Base-by-base conservation (phyloP, 306 rosid species). In the Glycine latifolia region DNA sequence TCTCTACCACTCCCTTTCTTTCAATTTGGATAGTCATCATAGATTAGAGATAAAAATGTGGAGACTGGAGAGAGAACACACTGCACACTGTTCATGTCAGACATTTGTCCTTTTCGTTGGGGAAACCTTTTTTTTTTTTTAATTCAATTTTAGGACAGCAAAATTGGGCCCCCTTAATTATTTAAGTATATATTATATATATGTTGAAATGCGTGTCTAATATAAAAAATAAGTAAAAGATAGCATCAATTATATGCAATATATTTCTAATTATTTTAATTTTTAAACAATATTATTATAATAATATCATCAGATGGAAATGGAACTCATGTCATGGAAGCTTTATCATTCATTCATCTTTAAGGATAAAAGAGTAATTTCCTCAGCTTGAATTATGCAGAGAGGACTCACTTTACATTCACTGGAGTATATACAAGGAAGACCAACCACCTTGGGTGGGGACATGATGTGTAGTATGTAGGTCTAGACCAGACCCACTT, bases 371-470 rank as follows among this genome's bases (percentile, higher is more conserved):
- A 43, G 46, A 60, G 60, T 33, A 37, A 67, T 53, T 52, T 76
- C 79, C 69, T 70, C 50, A 47, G 14, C n/a, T 54, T 52, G 8
- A 78, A 82, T 73, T 50, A 78, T 73, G 70, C 14, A 78, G 70
- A 35, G 84, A 46, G 71, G 77, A 41, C 11, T n/a, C n/a, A 49
- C 11, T 63, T 31, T 2, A 41, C 33, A 70, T 65, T 73, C 61
- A 46, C 6, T 59, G 71, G 79, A 78, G 71, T 61, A 79, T 82
- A 10, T 60, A 86, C 85, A 82, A 14, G 62, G 56, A 56, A 48
- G 82, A 78, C 49, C 70, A 74, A 73, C 71, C 48, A 17, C 10
- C 78, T 44, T 15, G 13, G 63, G 61, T 67, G 56, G 73, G 44
- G 35, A 10, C 54, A 41, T 6, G 47, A 43, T 6, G 47, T 20